These are phyloP conservation scores for Apiotrichum laibachii DNA, from an alignment of 1,284 basidiomycete genomes.

Conservation along the genomic window DNA sequence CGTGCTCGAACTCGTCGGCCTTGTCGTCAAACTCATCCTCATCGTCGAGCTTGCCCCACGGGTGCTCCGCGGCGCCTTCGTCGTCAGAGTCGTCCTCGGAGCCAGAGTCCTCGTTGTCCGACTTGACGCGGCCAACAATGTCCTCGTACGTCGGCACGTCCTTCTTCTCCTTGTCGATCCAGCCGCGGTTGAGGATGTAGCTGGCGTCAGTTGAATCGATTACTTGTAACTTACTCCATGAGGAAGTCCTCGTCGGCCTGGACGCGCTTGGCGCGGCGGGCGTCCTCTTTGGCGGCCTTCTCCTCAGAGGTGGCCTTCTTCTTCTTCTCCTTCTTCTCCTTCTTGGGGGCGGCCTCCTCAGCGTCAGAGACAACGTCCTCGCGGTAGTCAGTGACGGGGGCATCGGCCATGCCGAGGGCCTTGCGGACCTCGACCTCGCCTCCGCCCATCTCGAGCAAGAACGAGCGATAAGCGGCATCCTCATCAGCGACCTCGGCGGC, in stretches of 20 bases:
- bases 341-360: constrained; percentile 55
- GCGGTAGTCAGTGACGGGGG: constrained; percentile 31
- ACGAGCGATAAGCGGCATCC: constrained; percentile 73
- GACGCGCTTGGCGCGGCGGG: constrained; percentile 29
- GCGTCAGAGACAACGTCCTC: constrained; percentile 49
- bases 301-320: constrained; percentile 9
- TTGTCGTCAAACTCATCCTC: constrained; percentile 66
- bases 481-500: constrained; percentile 73
- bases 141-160: constrained; percentile 80
- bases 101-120: constrained; percentile 32
- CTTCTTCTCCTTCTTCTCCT: constrained; percentile 61
- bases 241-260: constrained; percentile 65
- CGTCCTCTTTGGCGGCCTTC: constrained; percentile 36
- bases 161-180: constrained; percentile 74
- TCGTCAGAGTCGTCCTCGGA: constrained; percentile 34
- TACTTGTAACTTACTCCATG: constrained; percentile 65
- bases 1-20: constrained; percentile 69
- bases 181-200: constrained; percentile 91
- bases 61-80: constrained; percentile 38
- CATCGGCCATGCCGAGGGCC: constrained; percentile 51
- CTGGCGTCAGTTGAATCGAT: constrained; percentile 52
- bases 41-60: constrained; percentile 53
- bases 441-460: constrained; percentile 72
- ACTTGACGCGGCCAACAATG: constrained; percentile 55
- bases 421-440: constrained; percentile 66